Conservation (phyloP, 2,329 filamentous ascomycete species). For the Simplicillium sp. region DNA sequence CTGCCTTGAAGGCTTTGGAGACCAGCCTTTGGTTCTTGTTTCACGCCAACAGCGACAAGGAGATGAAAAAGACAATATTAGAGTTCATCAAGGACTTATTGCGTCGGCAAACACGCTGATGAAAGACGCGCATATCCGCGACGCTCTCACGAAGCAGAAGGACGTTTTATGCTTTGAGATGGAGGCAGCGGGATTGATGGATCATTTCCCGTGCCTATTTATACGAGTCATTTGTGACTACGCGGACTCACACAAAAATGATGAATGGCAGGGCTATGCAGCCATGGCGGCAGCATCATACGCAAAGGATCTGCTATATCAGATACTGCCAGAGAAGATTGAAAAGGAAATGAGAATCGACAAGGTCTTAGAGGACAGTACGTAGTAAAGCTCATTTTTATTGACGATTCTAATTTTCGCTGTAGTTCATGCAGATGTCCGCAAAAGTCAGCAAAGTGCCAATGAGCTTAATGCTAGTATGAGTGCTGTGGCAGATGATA, state of each 20-base stretch:
- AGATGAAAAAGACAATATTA: background rate
- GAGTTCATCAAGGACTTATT: conserved; percentile 11
- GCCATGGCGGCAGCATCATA: conserved; percentile 20
- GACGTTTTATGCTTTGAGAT: conserved; percentile 15
- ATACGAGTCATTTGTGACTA: conserved; percentile 27
- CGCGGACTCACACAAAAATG: conserved; percentile 25
- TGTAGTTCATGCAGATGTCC: too few species aligned
- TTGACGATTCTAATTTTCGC: too few species aligned
- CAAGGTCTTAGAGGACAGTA: too few species aligned
- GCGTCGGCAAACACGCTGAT: conserved; percentile 23
- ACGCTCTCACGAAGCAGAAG: conserved; percentile 12
- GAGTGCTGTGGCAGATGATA: too few species aligned
- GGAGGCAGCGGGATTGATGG: conserved; percentile 15
- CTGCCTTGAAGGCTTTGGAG: background rate
- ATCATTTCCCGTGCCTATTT: conserved; percentile 17
- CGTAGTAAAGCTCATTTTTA: too few species aligned
- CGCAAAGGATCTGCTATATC: conserved; percentile 11
- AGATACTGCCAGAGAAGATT: conserved; percentile 1
- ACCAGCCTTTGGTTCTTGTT: background rate
- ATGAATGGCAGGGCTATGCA: conserved; percentile 23
- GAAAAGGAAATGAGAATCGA: too few species aligned
- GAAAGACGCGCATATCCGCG: conserved; percentile 18
- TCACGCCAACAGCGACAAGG: background rate
- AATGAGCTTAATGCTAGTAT: too few species aligned
- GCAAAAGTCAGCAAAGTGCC: too few species aligned